Evolutionary conservation across 2,329 filamentous ascomycete genomes (phyloP), one percentile per base, ranked within the genome.

Genomic region (Tympanopsis confertula): DNA sequence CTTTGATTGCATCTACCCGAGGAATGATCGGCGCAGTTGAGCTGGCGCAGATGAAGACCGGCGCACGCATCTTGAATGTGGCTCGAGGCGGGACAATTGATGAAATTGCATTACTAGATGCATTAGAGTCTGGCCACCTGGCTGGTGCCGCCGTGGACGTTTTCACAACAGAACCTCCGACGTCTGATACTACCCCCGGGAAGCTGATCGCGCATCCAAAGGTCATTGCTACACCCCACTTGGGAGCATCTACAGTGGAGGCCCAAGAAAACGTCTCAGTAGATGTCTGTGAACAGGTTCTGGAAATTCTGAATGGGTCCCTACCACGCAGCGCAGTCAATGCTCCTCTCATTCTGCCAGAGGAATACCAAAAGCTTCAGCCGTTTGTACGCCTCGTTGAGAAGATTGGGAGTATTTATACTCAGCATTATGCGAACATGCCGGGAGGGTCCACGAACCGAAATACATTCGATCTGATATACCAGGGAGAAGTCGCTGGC

Each of bases 241-340:
- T 91, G 0, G 84, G 84, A 5, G 85, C 85, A 0, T 85, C 78
- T 0, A 91, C 85, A 0, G 70, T 82, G 22, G 85, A 91, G 65
- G 85, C 85, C 0, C 84, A 91, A 54, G 83, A 89, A 50, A 88
- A 87, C 43, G 84, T 88, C 3, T 84, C 80, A 1, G 72, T 88
- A 44, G 85, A 89, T 47, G 85, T 89, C 5, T 89, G 84, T 55
- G 78, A 80, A 22, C 84, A 91, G 57, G 82, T 88, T 12, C 67
- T 83, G 0, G 71, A 79, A 41, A 85, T 89, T 30, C 63, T 91
- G 2, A 65, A 68, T 0, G 84, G 84, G 3, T 79, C 81, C 1
- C 65, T 88, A 1, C 84, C 85, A 0, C 82, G 82, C 1, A 76
- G 71, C 15, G 83, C 84, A 4, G 84, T 89, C 51, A 89, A 91